Evolutionary conservation across 225 moss, liverwort and hornwort species (phyloP), one percentile per base, ranked within the genome.

Genomic region (Bryoerythrophyllum caledonicum): DNA sequence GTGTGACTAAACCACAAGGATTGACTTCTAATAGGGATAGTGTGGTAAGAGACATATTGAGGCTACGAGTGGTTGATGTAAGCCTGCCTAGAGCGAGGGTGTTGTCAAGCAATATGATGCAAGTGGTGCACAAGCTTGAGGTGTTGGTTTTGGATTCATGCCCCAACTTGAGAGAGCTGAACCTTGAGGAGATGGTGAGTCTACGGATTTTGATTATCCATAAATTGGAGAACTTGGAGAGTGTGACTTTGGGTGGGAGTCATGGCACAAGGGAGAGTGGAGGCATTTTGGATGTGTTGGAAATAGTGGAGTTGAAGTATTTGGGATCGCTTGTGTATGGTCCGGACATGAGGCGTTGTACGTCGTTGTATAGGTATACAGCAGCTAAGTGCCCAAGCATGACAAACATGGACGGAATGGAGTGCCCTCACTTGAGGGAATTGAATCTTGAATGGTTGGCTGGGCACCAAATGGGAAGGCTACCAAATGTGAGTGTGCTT

Each of bases 51-150:
- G 17, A 77, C 54, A 38, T 77, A 2, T 15, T 41, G 2, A 28
- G 80, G 26, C 8, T 70, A 0, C 2, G 46, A 14, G 6, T 80
- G 41, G 20, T 0, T n/a, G 12, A 1, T 14, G 7, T 32, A 4
- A 26, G 15, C 2, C 1, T 0, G 0, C 0, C 48, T 0, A 34
- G 6, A 14, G 3, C 8, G 0, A n/a, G 13, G 1, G 14, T 57
- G 2, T 0, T 23, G 7, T 1, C n/a, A 54, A 21, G 54, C 54
- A 54, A 54, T 21, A n/a, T 0, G 3, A 23, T 55, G 55, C 55
- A 24, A 55, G 55, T 24, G 24, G 9, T 55, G 55, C 23, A 23
- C 55, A 9, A 55, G 23, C 55, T 55, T 0, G 2, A 21, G 11
- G 21, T 55, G 55, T 21, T 10, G 2, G 9, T 9, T 8, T 4